Conservation (phyloP, 768 basidiomycete species). For the Gymnopilus dilepis region DNA sequence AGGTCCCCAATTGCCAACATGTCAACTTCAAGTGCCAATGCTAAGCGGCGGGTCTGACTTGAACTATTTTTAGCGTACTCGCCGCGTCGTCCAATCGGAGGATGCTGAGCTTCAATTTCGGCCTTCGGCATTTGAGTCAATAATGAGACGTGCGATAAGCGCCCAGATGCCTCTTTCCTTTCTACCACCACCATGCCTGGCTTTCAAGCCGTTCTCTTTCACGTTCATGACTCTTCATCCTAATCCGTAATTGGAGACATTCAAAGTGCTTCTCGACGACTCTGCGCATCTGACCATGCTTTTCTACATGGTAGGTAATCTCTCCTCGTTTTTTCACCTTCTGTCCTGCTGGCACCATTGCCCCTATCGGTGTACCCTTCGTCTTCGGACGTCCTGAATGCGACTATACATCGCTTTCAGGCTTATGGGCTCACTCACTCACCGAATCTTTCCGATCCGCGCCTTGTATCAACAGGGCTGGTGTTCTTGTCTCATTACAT, state of each 20-base stretch:
- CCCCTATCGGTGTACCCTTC: background rate
- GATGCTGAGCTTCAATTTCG: background rate
- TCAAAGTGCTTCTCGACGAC: too few species aligned
- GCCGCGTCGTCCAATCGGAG: slow-evolving; percentile 1
- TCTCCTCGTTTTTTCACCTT: too few species aligned
- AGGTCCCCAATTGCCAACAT: background rate
- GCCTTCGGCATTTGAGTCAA: background rate
- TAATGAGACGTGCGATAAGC: background rate
- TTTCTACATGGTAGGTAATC: too few species aligned
- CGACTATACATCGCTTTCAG: background rate
- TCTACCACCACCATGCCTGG: background rate
- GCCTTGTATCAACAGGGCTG: background rate
- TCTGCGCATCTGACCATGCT: too few species aligned
- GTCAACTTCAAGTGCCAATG: too few species aligned
- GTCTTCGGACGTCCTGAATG: background rate
- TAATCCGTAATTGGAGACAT: too few species aligned
- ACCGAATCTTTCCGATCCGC: too few species aligned
- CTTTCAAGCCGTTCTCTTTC: too few species aligned
- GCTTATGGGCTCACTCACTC: too few species aligned
- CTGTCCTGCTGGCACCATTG: too few species aligned
- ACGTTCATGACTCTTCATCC: too few species aligned
- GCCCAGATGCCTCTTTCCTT: background rate
- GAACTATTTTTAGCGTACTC: background rate
- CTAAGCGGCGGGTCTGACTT: background rate
- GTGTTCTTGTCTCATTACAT: too few species aligned